Evolutionary conservation across 176 grass and related monocot species (phyloP).

Genomic region (Chloris gayana): DNA sequence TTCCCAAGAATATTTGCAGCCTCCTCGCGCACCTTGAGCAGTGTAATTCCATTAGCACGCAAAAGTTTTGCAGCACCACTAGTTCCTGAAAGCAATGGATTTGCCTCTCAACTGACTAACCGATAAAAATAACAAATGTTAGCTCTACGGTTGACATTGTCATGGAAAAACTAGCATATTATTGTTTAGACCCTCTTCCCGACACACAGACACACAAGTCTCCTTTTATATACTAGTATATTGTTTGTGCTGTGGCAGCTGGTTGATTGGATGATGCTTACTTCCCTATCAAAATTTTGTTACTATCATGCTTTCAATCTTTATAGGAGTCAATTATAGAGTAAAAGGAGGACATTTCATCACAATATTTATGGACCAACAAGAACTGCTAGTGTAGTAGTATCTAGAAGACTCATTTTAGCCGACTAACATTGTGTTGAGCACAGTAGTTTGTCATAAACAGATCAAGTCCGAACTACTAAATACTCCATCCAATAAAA

Average conservation of each 20-base stretch:
- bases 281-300: neutral
- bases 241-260: neutral
- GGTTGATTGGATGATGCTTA: neutral
- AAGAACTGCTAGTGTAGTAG: conserved; percentile 4
- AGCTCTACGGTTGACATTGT: conserved; percentile 2
- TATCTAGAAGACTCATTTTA: conserved; percentile 15
- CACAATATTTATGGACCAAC: conserved; percentile 6
- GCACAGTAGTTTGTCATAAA: conserved; percentile 12
- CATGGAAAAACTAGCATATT: neutral
- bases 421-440: neutral
- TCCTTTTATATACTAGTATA: neutral
- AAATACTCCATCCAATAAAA: neutral
- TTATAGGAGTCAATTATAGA: neutral
- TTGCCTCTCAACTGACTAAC: conserved; percentile 20
- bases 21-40: conserved; percentile 75
- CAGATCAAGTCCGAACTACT: conserved; percentile 1
- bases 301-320: neutral
- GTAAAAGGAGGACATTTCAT: neutral
- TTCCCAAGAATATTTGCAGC: conserved; percentile 72
- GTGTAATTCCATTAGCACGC: conserved; percentile 78
- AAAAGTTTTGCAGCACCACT: conserved; percentile 79
- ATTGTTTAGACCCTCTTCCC: neutral
- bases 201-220: no score
- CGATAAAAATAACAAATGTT: conserved; percentile 14
- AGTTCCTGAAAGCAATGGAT: conserved; percentile 64